Percentiles rank a stretch among this genome's conserved stretches.
These are phyloP conservation scores for Beauveria medogensis DNA, from an alignment of 2,329 filamentous ascomycete species.

Conservation along the genomic window DNA sequence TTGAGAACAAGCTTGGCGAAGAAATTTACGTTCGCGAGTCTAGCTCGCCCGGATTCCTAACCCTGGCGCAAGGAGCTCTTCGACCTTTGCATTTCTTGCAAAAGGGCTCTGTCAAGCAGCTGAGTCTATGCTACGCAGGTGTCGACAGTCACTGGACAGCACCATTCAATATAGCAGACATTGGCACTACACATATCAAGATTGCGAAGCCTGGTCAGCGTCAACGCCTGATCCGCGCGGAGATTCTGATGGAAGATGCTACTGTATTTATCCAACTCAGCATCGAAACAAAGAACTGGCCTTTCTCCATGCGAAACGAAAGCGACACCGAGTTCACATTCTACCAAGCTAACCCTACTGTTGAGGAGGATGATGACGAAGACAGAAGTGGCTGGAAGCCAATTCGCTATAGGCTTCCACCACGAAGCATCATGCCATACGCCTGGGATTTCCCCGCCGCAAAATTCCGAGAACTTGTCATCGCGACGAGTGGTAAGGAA, in stretches of 20 bases:
- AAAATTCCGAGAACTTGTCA: slow-evolving; percentile 89
- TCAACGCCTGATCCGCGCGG: slow-evolving; percentile 78
- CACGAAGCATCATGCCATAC: slow-evolving; percentile 97
- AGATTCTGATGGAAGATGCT: slow-evolving; percentile 84
- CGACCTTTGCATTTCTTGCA: slow-evolving; percentile 86
- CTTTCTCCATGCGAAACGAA: slow-evolving; percentile 97
- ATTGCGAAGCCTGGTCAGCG: slow-evolving; percentile 83
- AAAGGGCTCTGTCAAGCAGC: slow-evolving; percentile 72
- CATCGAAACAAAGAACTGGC: slow-evolving; percentile 91
- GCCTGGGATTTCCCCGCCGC: slow-evolving; percentile 98
- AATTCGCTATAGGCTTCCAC: slow-evolving; percentile 83
- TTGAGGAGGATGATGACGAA: slow-evolving; percentile 81
- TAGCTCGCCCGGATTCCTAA: slow-evolving; percentile 78
- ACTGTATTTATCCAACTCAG: slow-evolving; percentile 90
- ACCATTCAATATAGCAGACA: slow-evolving; percentile 92
- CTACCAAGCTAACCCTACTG: slow-evolving; percentile 86
- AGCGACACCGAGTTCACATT: slow-evolving; percentile 96
- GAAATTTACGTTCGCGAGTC: slow-evolving; percentile 86
- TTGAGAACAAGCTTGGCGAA: slow-evolving; percentile 88
- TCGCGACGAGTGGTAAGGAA: slow-evolving; percentile 48
- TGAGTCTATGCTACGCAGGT: slow-evolving; percentile 87
- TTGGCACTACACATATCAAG: slow-evolving; percentile 89
- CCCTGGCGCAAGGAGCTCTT: slow-evolving; percentile 67
- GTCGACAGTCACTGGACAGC: slow-evolving; percentile 97
- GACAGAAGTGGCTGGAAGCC: slow-evolving; percentile 86